Evolutionary conservation across 352 stramenopile genomes (phyloP).

Genomic region (Albugo laibachii): DNA sequence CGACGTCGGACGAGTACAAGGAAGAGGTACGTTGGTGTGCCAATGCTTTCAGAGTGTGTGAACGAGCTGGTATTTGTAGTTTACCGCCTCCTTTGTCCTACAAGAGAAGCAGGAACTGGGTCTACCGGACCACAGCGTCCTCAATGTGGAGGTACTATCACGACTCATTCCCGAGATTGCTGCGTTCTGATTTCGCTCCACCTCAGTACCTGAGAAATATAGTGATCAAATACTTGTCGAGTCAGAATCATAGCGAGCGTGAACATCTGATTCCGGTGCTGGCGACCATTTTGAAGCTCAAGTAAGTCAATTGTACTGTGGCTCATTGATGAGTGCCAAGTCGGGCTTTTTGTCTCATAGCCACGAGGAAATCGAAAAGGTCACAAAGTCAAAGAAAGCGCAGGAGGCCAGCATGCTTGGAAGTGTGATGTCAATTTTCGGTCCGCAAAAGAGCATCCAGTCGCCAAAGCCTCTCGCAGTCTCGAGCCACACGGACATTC

Average conservation of each 20-base stretch:
- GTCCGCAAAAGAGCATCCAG: constrained; percentile 10
- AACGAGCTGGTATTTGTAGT: background rate
- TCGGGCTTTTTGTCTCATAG: constrained; percentile 21
- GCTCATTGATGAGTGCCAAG: background rate
- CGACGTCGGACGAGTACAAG: background rate
- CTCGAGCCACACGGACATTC: constrained; percentile 16
- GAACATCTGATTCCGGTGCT: constrained; percentile 66
- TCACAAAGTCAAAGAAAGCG: constrained; percentile 14
- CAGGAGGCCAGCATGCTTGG: constrained; percentile 27
- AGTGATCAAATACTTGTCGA: constrained; percentile 71
- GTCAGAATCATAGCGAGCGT: constrained; percentile 47
- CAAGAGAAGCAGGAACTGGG: background rate
- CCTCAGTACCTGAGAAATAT: constrained; percentile 68
- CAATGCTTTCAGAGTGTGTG: background rate
- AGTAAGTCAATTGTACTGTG: constrained; percentile 4
- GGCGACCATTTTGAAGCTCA: constrained; percentile 47
- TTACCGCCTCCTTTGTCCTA: background rate
- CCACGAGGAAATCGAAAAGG: constrained; percentile 31
- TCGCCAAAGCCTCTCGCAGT: constrained; percentile 32
- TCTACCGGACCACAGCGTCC: background rate
- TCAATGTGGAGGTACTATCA: constrained; percentile 44
- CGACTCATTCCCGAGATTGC: background rate
- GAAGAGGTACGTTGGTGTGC: background rate
- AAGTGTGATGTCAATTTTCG: constrained; percentile 57
- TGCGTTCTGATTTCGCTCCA: background rate